Evolutionary conservation across 1,284 basidiomycete genomes (phyloP).

Genomic region (Malassezia japonica): DNA sequence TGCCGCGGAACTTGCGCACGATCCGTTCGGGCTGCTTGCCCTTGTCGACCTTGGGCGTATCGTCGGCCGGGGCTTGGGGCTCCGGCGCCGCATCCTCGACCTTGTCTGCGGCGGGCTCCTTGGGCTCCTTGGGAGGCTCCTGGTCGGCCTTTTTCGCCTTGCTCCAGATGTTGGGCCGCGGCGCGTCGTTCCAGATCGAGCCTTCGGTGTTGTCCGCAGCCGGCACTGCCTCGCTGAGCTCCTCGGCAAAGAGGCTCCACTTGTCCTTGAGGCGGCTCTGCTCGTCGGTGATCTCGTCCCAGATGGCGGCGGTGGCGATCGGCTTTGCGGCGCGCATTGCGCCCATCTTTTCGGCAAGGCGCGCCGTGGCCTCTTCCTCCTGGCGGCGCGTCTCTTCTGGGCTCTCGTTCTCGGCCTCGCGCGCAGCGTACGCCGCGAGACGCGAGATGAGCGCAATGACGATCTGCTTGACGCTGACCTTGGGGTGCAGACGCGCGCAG

Average conservation of each 20-base stretch:
- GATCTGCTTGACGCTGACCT: conserved; percentile 48
- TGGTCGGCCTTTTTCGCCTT: conserved; percentile 14
- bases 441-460: conserved; percentile 47
- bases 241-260: conserved; percentile 7
- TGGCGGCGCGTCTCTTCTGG: conserved; percentile 42
- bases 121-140: not conserved
- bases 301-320: conserved; percentile 29
- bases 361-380: conserved; percentile 36
- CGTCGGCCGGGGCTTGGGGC: not conserved
- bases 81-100: conserved; percentile 10
- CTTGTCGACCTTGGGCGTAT: conserved; percentile 13
- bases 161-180: conserved; percentile 13
- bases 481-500: conserved; percentile 45
- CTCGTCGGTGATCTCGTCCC: conserved; percentile 36
- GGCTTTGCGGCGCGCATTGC: conserved; percentile 31
- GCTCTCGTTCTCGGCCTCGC: conserved; percentile 45
- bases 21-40: conserved; percentile 15
- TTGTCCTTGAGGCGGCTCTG: conserved; percentile 3
- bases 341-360: conserved; percentile 23
- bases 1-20: conserved; percentile 39
- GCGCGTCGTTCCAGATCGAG: conserved; percentile 11
- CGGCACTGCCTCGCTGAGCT: conserved; percentile 5
- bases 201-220: not conserved
- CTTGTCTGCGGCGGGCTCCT: not conserved
- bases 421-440: conserved; percentile 42